These are phyloP conservation scores for Hibiscus syriacus DNA, from an alignment of 345 rosid species.

Conservation along the genomic window DNA sequence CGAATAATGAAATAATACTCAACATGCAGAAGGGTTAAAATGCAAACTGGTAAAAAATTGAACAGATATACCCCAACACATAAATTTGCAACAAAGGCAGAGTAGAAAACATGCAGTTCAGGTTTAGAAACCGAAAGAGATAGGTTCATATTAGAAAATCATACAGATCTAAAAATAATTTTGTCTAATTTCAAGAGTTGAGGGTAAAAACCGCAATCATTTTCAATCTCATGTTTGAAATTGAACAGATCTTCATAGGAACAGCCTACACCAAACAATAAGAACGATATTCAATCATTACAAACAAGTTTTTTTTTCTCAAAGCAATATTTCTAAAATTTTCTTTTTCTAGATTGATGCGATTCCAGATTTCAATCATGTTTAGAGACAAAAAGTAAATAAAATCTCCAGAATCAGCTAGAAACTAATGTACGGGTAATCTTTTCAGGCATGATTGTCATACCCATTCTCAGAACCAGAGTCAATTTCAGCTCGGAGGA, in stretches of 20 bases:
- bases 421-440: background rate
- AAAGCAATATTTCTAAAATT: background rate
- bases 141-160: too few species aligned
- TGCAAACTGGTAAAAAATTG: background rate
- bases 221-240: background rate
- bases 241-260: background rate
- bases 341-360: background rate
- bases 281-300: background rate
- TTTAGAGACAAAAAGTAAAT: background rate
- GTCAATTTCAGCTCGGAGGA: constrained; percentile 59
- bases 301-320: background rate
- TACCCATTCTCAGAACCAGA: constrained; percentile 82
- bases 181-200: background rate
- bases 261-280: background rate
- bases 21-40: background rate
- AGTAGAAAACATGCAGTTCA: background rate
- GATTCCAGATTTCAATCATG: background rate
- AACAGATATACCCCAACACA: background rate
- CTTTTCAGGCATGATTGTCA: background rate
- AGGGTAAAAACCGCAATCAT: too few species aligned
- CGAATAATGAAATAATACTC: background rate
- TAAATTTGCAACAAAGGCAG: background rate
- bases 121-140: background rate
- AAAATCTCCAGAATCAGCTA: background rate
- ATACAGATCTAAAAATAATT: too few species aligned